Conservation (phyloP, 768 basidiomycete species). For the Boletus rex-veris region DNA sequence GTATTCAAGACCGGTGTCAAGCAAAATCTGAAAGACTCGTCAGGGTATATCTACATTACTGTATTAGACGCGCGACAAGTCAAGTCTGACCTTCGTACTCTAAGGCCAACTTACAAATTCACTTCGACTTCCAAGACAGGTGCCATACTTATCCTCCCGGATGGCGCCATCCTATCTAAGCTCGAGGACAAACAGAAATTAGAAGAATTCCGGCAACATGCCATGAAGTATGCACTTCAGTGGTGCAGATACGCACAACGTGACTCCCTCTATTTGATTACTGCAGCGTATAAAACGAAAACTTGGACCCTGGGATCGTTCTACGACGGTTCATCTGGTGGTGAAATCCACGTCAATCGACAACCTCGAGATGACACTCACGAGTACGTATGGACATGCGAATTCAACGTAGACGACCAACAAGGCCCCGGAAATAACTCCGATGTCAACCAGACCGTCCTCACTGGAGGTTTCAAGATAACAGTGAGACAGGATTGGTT, state of each 20-base stretch:
- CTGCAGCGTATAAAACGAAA: background rate
- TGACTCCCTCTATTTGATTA: background rate
- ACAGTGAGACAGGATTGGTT: background rate
- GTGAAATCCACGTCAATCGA: background rate
- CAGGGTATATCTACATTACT: background rate
- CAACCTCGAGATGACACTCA: background rate
- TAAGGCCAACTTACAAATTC: background rate
- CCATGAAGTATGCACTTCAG: background rate
- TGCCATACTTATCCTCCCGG: too few relatives aligned
- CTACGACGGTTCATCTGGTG: background rate
- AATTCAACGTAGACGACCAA: background rate
- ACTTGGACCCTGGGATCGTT: background rate
- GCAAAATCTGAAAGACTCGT: too few relatives aligned
- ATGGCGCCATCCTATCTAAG: background rate
- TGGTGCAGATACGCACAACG: background rate
- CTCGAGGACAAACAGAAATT: background rate
- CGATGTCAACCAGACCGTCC: background rate
- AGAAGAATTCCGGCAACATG: background rate
- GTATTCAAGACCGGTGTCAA: background rate
- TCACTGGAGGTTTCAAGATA: too few relatives aligned
- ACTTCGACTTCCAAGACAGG: background rate
- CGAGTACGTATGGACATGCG: too few relatives aligned
- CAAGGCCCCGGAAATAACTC: background rate
- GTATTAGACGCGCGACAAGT: background rate
- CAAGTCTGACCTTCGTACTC: background rate